phyloP scores from a whole-genome alignment of 2,329 filamentous ascomycete genomes.

The Paraphoma sp. region DNA sequence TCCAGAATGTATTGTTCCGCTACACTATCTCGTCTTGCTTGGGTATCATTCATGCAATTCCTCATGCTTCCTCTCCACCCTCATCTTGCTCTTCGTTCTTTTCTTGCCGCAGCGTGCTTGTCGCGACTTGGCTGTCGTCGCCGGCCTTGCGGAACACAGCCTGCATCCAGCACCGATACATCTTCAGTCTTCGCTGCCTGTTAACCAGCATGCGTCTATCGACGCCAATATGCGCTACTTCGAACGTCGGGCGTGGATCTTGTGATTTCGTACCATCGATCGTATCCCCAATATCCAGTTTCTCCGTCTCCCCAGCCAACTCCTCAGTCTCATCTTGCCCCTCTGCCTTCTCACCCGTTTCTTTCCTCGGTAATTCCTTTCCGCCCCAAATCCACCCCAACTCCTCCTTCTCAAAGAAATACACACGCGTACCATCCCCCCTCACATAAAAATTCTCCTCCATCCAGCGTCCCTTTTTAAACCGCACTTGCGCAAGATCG shows the following conservation, averaged over 20 bases:
- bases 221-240: constrained; percentile 78
- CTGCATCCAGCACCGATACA: constrained; percentile 98
- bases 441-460: constrained; percentile 97
- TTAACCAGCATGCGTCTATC: constrained; percentile 93
- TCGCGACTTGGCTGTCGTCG: constrained; percentile 36
- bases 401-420: constrained; percentile 93
- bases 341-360: background rate
- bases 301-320: constrained; percentile 7
- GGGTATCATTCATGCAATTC: constrained; percentile 6
- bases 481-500: constrained; percentile 93
- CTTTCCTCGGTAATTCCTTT: constrained; percentile 2
- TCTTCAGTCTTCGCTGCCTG: constrained; percentile 87
- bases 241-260: constrained; percentile 55
- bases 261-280: constrained; percentile 6
- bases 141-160: constrained; percentile 74
- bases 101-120: constrained; percentile 42
- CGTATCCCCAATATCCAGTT: constrained; percentile 2
- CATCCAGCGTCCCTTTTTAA: constrained; percentile 93
- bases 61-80: constrained; percentile 11
- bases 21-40: background rate
- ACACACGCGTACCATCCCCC: constrained; percentile 93
- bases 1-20: background rate
- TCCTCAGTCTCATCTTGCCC: background rate
- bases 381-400: constrained; percentile 78
- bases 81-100: constrained; percentile 16